A percentile compares a stretch with the other conserved stretches of the same genome.
These are phyloP conservation scores for Backusella australiensis DNA, from an alignment of 192 early-diverging fungal species.

Conservation along the genomic window DNA sequence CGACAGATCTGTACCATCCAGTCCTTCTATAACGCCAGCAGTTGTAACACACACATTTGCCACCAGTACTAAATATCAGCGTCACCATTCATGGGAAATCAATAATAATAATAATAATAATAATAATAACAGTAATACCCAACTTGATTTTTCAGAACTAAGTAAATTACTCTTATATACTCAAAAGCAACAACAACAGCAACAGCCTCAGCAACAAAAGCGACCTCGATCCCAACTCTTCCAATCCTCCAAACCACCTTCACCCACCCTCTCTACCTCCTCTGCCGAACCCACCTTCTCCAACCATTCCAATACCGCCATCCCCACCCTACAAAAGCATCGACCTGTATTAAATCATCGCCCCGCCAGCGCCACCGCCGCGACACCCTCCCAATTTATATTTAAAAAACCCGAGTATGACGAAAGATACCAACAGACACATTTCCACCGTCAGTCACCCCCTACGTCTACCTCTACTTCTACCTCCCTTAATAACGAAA, in stretches of 20 bases:
- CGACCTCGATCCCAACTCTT: conserved; percentile 20
- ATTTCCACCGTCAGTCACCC: conserved; percentile 17
- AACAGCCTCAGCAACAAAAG: neutral
- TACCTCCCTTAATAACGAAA: neutral
- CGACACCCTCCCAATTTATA: conserved; percentile 25
- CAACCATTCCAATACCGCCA: neutral
- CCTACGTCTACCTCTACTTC: neutral
- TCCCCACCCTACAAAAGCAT: neutral
- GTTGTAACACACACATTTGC: conserved; percentile 15
- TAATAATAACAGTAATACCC: neutral
- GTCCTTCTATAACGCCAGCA: conserved; percentile 24
- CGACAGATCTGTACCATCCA: conserved; percentile 23
- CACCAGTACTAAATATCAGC: conserved; percentile 1
- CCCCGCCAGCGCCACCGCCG: conserved; percentile 9
- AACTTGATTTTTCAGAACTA: conserved; percentile 20
- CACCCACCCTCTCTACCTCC: conserved; percentile 18
- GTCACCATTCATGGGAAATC: neutral
- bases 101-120: neutral
- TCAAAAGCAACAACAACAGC: neutral
- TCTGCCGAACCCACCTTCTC: conserved; percentile 1
- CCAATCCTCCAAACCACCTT: conserved; percentile 25
- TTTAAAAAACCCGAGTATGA: conserved; percentile 31
- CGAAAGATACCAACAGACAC: conserved; percentile 25
- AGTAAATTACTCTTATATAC: conserved; percentile 4
- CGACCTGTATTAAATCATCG: conserved; percentile 17